These are phyloP conservation scores for Crotalaria pallida DNA, from an alignment of 306 rosid genomes.

Conservation along the genomic window DNA sequence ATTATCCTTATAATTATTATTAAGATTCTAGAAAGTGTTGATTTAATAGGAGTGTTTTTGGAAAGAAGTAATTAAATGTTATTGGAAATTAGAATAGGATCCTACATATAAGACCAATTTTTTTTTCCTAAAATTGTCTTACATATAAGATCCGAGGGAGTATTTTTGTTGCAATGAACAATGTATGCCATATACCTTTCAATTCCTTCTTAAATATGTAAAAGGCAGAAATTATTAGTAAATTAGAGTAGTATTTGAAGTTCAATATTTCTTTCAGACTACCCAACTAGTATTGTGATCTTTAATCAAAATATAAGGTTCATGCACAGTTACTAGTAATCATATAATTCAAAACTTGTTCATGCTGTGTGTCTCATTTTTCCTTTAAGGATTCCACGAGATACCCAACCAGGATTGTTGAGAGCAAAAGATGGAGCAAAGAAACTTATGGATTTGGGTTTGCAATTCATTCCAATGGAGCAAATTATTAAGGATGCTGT, in stretches of 20 bases:
- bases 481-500: conserved; percentile 79
- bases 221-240: neutral
- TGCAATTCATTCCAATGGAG: conserved; percentile 79
- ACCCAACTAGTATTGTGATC: neutral
- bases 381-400: conserved; percentile 47
- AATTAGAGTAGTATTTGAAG: conserved; percentile 9
- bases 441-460: conserved; percentile 69
- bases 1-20: too few relatives aligned
- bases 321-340: neutral
- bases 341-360: conserved; percentile 3
- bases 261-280: neutral
- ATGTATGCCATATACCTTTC: neutral
- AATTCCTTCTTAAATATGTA: neutral
- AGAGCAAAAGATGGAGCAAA: conserved; percentile 52
- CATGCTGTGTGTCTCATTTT: neutral
- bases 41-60: too few relatives aligned
- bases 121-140: too few relatives aligned
- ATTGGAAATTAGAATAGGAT: too few relatives aligned
- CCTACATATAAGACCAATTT: too few relatives aligned
- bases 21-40: too few relatives aligned
- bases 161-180: neutral
- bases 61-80: too few relatives aligned
- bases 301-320: conserved; percentile 7
- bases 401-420: conserved; percentile 76
- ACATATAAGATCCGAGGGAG: too few relatives aligned